Conservation (phyloP, 1,139 yeast genomes). For the Geotrichum australiense region DNA sequence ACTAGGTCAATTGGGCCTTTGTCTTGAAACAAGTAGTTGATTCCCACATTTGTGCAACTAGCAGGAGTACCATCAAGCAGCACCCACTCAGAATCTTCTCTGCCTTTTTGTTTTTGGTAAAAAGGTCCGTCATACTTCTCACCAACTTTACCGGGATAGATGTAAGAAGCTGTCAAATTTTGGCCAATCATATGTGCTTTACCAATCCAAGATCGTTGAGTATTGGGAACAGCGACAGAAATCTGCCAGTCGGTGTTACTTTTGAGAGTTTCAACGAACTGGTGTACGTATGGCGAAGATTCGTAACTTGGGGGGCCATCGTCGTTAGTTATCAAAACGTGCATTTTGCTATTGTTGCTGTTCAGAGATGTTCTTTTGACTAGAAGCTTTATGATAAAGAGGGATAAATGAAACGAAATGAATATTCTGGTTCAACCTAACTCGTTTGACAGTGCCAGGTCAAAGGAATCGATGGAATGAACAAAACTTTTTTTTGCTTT, state of each 20-base stretch:
- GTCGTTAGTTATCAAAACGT: slow-evolving; percentile 61
- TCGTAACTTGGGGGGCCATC: slow-evolving; percentile 86
- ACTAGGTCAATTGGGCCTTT: slow-evolving; percentile 73
- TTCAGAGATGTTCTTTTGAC: too few relatives aligned
- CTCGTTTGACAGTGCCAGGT: too few relatives aligned
- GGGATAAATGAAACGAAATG: too few relatives aligned
- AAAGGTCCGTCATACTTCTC: slow-evolving; percentile 68
- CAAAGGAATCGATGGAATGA: too few relatives aligned
- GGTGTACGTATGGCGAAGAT: slow-evolving; percentile 82
- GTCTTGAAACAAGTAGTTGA: slow-evolving; percentile 57
- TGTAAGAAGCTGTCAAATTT: slow-evolving; percentile 58
- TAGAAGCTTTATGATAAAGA: too few relatives aligned
- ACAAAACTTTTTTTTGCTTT: too few relatives aligned
- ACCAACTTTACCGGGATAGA: slow-evolving; percentile 34
- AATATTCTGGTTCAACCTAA: too few relatives aligned
- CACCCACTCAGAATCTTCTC: slow-evolving; percentile 69
- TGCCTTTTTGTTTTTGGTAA: slow-evolving; percentile 32
- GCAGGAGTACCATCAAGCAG: slow-evolving; percentile 92
- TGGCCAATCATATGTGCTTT: slow-evolving; percentile 94
- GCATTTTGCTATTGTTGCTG: slow-evolving; percentile 1
- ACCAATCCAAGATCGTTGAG: slow-evolving; percentile 83
- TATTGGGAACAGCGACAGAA: slow-evolving; percentile 68
- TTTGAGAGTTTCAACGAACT: slow-evolving; percentile 63
- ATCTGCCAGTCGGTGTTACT: slow-evolving; percentile 73
- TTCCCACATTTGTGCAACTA: slow-evolving; percentile 85